Percentiles rank a stretch among this genome's conserved stretches.
Conservation (phyloP, 331 rosid species). For the Phaseolus coccineus region DNA sequence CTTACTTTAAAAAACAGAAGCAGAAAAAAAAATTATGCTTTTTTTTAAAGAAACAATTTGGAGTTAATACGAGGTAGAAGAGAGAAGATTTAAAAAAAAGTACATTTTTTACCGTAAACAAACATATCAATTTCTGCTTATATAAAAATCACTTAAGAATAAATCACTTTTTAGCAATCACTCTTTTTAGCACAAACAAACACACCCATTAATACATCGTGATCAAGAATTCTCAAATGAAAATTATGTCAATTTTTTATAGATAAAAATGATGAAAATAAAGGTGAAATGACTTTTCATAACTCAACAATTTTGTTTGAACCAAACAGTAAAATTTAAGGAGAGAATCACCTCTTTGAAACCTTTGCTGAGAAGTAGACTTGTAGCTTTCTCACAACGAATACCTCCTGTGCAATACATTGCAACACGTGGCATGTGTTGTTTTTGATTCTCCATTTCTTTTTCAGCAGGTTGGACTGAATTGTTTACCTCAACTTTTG, state of each 20-base stretch:
- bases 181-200: too few relatives aligned
- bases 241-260: background rate
- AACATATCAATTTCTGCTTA: too few relatives aligned
- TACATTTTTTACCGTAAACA: too few relatives aligned
- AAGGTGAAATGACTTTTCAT: background rate
- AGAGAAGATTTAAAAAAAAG: too few relatives aligned
- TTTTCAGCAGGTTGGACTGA: slow-evolving; percentile 48
- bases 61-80: too few relatives aligned
- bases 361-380: slow-evolving; percentile 87
- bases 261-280: background rate
- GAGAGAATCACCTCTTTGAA: slow-evolving; percentile 77
- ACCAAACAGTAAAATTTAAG: slow-evolving; percentile 10
- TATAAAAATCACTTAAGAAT: too few relatives aligned
- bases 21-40: too few relatives aligned
- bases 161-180: too few relatives aligned
- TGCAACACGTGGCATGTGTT: slow-evolving; percentile 75
- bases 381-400: slow-evolving; percentile 95
- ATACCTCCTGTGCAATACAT: slow-evolving; percentile 99
- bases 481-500: slow-evolving; percentile 39
- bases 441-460: slow-evolving; percentile 49
- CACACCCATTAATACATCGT: background rate
- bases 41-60: too few relatives aligned
- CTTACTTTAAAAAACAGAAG: too few relatives aligned
- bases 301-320: background rate
- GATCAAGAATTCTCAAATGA: background rate